Evolutionary conservation across 176 grass and related monocot species (phyloP), one percentile per base, ranked within the genome.

Genomic region (Bothriochloa decipiens): DNA sequence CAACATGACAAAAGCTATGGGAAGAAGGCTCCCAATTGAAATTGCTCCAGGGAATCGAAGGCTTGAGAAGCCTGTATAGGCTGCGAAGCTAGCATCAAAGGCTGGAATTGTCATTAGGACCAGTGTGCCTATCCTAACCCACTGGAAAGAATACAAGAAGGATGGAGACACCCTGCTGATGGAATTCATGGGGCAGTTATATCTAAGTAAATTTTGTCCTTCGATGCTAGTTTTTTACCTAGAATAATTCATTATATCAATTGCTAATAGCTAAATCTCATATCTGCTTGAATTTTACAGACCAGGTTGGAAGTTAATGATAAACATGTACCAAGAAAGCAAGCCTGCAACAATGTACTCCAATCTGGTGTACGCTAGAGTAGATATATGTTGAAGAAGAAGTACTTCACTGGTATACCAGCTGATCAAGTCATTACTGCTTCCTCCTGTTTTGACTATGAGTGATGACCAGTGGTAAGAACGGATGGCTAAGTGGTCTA

Each of bases 401-500:
- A 60, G 22, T 60, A 60, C 55, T 60, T 60, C 55, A 60, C 0
- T 1, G 55, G 55, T 11, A 9, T 60, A 10, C 55, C 20, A 0
- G 55, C 22, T 11, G 0, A 60, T 60, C 0, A 23, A 60, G 22
- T 60, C 8, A n/a, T 8, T 0, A 23, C 22, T 0, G n/a, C 55
- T 60, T 60, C 55, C 3, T n/a, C 8, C 8, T 1, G 0, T 23
- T 60, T 0, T 0, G 0, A 60, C 0, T 60, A 0, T 60, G 2
- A 23, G 3, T 11, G 22, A 23, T 23, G 8, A 60, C 1, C 55
- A 23, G 22, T 60, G 55, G 55, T 8, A 4, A 0, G 0, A n/a
- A 11, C 55, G 23, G 0, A 3, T 1, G 55, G 22, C 8, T 60
- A 55, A 22, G 22, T 60, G 22, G 22, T 23, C 55, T n/a, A 60